phyloP scores from a whole-genome alignment of 2,329 filamentous ascomycete genomes.

The Amylocarpus encephaloides region DNA sequence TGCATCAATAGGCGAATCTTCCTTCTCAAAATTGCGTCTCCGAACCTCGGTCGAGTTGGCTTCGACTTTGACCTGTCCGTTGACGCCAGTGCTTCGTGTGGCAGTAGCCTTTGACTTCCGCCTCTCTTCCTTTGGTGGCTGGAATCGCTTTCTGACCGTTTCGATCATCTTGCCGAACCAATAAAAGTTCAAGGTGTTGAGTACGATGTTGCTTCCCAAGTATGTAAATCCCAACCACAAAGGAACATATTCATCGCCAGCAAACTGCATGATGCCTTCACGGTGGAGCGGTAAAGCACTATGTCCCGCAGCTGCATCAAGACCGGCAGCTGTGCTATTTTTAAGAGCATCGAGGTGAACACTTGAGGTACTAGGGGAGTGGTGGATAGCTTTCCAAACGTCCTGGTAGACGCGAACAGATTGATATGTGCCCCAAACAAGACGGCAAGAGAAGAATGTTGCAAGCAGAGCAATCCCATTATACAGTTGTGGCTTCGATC shows the following conservation, averaged over 20 bases:
- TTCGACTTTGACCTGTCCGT: conserved; percentile 26
- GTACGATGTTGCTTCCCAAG: conserved; percentile 60
- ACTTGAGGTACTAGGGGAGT: conserved; percentile 33
- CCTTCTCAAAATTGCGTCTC: conserved; percentile 24
- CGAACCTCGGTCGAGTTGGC: conserved; percentile 30
- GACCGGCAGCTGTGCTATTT: conserved; percentile 31
- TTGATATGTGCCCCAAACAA: conserved; percentile 72
- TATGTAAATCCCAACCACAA: conserved; percentile 65
- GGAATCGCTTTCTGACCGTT: conserved; percentile 70
- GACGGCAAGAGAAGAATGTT: conserved; percentile 70
- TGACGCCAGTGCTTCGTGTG: conserved; percentile 24
- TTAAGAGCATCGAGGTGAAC: conserved; percentile 31
- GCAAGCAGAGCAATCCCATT: conserved; percentile 68
- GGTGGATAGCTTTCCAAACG: conserved; percentile 53
- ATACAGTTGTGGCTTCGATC: conserved; percentile 64
- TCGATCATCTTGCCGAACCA: conserved; percentile 87
- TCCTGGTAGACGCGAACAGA: conserved; percentile 65
- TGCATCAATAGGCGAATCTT: conserved; percentile 13
- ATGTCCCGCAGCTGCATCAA: conserved; percentile 29
- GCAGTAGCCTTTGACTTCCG: conserved; percentile 29
- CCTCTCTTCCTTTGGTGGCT: conserved; percentile 38
- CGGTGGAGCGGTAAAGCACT: conserved; percentile 23
- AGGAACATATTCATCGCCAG: conserved; percentile 50
- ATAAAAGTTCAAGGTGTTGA: conserved; percentile 74
- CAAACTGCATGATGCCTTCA: conserved; percentile 43